Percentiles rank a stretch among this genome's conserved stretches.
Conservation (phyloP, 2,329 filamentous ascomycete genomes). For the Orbilia javanica region DNA sequence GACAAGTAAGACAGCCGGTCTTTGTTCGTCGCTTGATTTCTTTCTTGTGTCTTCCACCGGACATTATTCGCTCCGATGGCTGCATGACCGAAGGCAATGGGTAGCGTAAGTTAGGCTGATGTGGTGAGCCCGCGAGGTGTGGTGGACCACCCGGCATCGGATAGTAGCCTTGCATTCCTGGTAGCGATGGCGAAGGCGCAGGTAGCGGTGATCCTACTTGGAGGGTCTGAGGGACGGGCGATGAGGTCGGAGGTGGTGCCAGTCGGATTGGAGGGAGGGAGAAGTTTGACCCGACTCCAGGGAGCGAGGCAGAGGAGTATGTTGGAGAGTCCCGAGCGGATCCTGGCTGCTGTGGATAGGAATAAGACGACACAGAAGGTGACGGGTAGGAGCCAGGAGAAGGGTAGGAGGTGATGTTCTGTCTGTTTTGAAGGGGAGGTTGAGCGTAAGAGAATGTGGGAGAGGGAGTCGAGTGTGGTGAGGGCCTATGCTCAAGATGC, state of each 20-base stretch:
- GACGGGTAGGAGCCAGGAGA: conserved; percentile 69
- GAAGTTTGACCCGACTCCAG: conserved; percentile 67
- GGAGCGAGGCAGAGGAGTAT: conserved; percentile 67
- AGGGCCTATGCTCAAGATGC: conserved; percentile 62
- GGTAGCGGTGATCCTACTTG: conserved; percentile 71
- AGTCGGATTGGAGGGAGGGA: conserved; percentile 69
- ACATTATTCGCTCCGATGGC: conserved; percentile 70
- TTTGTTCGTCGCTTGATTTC: conserved; percentile 81
- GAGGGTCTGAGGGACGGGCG: conserved; percentile 64
- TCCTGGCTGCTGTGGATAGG: conserved; percentile 65
- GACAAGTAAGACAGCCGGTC: conserved; percentile 77
- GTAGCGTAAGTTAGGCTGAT: conserved; percentile 69
- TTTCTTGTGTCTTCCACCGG: conserved; percentile 73
- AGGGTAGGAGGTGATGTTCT: conserved; percentile 65
- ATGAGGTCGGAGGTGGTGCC: conserved; percentile 66
- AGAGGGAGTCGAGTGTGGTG: conserved; percentile 62
- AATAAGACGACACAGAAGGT: conserved; percentile 69
- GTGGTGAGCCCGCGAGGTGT: conserved; percentile 69
- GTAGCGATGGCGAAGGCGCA: conserved; percentile 66
- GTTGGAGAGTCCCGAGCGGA: conserved; percentile 63
- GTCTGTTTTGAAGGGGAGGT: conserved; percentile 60
- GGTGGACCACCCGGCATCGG: conserved; percentile 65
- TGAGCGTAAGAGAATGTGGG: conserved; percentile 62
- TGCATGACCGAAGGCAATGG: conserved; percentile 70
- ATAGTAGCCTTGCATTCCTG: conserved; percentile 71